Conservation (phyloP, 2,329 filamentous ascomycete species). For the Didymella glomerata region DNA sequence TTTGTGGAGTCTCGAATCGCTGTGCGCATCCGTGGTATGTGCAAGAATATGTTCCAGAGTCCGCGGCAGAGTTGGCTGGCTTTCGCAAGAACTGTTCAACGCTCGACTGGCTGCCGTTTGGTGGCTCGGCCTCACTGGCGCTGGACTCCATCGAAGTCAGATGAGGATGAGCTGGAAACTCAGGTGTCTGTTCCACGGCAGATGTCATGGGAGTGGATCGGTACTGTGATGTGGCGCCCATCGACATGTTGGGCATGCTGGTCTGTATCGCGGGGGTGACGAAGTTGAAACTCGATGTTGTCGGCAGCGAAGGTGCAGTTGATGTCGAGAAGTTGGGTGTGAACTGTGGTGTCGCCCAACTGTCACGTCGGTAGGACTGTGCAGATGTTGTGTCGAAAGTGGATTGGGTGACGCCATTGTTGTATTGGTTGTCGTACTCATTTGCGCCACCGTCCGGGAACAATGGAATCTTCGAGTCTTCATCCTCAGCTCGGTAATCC, state of each 20-base stretch:
- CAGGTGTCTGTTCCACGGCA: constrained; percentile 57
- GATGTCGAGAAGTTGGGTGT: constrained; percentile 46
- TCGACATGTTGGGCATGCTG: constrained; percentile 45
- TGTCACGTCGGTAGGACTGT: constrained; percentile 46
- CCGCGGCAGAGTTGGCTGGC: constrained; percentile 72
- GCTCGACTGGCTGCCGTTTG: constrained; percentile 54
- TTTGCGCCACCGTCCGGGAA: constrained; percentile 70
- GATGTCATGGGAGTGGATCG: constrained; percentile 44
- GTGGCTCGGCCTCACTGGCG: constrained; percentile 61
- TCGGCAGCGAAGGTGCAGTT: constrained; percentile 39
- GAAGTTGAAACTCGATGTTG: constrained; percentile 57
- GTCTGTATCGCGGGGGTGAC: constrained; percentile 52
- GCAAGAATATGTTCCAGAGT: constrained; percentile 92
- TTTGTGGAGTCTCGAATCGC: constrained; percentile 85
- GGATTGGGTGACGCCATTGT: constrained; percentile 51
- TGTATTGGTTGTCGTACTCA: constrained; percentile 60
- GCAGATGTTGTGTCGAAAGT: constrained; percentile 48
- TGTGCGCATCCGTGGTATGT: constrained; percentile 90
- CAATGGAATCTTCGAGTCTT: constrained; percentile 74
- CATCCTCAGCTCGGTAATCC: constrained; percentile 76
- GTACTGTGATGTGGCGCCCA: constrained; percentile 48
- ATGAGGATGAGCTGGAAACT: constrained; percentile 66
- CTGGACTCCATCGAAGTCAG: constrained; percentile 70
- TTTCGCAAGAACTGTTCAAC: constrained; percentile 52
- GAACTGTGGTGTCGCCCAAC: constrained; percentile 49